Evolutionary conservation across 1,284 basidiomycete species (phyloP).

Genomic region (Leccinum ponderosum): DNA sequence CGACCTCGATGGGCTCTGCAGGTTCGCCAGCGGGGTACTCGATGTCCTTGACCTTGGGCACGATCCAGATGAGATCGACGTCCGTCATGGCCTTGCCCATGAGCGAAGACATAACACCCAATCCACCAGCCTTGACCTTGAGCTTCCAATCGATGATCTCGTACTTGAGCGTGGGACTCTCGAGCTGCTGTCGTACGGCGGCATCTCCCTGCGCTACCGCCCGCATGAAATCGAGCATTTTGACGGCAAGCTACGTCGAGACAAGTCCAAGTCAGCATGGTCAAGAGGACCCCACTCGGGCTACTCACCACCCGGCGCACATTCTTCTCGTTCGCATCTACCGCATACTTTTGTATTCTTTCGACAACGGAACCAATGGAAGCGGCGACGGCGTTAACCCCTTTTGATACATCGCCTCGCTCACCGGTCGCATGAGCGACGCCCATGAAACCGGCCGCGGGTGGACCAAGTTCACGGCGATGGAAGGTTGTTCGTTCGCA

Average conservation of each 20-base stretch:
- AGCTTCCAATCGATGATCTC: constrained; percentile 96
- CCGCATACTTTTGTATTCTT: constrained; percentile 14
- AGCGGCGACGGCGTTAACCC: constrained; percentile 12
- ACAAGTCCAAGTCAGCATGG: background rate
- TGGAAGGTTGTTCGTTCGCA: constrained; percentile 10
- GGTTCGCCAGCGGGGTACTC: constrained; percentile 91
- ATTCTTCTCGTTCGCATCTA: constrained; percentile 10
- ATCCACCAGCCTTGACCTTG: constrained; percentile 95
- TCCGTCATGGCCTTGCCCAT: constrained; percentile 98
- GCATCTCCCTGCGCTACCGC: constrained; percentile 2
- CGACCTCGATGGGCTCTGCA: constrained; percentile 89
- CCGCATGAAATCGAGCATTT: constrained; percentile 18
- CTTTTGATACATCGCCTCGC: constrained; percentile 11
- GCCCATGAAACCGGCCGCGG: constrained; percentile 25
- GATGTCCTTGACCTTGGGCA: constrained; percentile 91
- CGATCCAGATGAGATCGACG: constrained; percentile 89
- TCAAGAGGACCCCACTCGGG: background rate
- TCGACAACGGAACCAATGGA: constrained; percentile 26
- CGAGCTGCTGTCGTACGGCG: background rate
- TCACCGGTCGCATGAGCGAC: constrained; percentile 22
- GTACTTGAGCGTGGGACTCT: constrained; percentile 68
- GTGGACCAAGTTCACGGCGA: constrained; percentile 31
- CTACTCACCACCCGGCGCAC: constrained; percentile 15
- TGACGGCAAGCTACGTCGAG: constrained; percentile 21
- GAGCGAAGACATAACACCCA: constrained; percentile 94